Evolutionary conservation across 2,329 filamentous ascomycete genomes (phyloP), one percentile per base, ranked within the genome.

Genomic region (Volutella citrinella): DNA sequence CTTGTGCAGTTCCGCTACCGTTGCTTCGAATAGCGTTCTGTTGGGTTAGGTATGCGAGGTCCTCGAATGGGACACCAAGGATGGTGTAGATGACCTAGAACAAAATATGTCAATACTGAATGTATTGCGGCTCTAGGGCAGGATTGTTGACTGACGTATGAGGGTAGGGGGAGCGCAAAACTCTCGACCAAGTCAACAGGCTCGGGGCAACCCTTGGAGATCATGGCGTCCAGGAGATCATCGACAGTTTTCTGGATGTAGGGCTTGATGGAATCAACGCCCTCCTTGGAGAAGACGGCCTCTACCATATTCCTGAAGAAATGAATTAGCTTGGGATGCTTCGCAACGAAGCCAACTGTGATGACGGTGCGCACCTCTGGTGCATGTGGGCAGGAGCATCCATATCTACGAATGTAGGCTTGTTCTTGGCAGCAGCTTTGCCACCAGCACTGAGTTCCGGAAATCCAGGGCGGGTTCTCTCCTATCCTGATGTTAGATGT

Each of bases 361-460:
- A n/a, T n/a, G n/a, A 14, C 20, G 5, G 10, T n/a, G 26, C 32
- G 34, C 47, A 61, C 63, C 66, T 60, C 38, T 73, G 66, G 11
- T 56, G 49, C 60, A 65, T 69, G 36, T 74, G 70, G 4, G 62
- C 59, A 0, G 70, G 70, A 5, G 65, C 49, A 38, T 73, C 68
- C 65, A 73, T 71, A 43, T 73, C 68, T 6, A 73, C 69, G 44
- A 73, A 73, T 1, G 68, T 73, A 2, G 70, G 65, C 35, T 63
- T 67, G 22, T 62, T 66, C 42, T 70, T 68, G n/a, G 63, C 68
- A 7, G 70, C 70, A 22, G 58, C 54, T 40, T 68, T 71, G 7
- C 68, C 70, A 10, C 69, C 65, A 9, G 64, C 59, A 32, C 55
- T 63, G 31, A 73, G 59, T 40, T 73, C 69, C 0, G 69, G 69